These are phyloP conservation scores for Xylariaceae sp. DNA, from an alignment of 2,329 filamentous ascomycete genomes.

Conservation along the genomic window DNA sequence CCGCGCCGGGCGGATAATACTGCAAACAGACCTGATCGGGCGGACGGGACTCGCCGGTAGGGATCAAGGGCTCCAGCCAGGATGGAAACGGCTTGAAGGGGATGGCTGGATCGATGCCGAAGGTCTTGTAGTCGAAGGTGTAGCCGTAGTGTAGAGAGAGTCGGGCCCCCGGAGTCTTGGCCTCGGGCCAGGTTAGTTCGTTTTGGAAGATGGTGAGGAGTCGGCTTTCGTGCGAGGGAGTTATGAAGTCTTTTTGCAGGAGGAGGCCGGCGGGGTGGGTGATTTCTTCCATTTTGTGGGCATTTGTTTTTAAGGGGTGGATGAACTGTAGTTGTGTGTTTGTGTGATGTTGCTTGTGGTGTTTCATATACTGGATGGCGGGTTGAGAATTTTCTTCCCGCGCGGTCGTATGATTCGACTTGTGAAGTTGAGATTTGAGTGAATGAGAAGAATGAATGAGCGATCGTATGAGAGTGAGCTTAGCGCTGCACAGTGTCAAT, in stretches of 20 bases:
- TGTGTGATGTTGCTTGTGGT: no score
- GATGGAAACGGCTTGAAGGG: conserved; percentile 47
- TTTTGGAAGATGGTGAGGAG: conserved; percentile 42
- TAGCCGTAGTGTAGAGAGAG: conserved; percentile 52
- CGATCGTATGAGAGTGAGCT: no score
- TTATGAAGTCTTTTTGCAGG: conserved; percentile 45
- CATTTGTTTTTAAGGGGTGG: no score
- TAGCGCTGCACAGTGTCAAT: no score
- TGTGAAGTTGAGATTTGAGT: no score
- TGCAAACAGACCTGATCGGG: conserved; percentile 55
- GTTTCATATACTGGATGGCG: no score
- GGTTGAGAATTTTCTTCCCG: no score
- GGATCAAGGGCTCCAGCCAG: conserved; percentile 47
- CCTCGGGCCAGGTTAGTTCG: conserved; percentile 43
- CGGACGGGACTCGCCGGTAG: conserved; percentile 28
- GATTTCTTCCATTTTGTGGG: conserved; percentile 19
- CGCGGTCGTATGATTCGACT: no score
- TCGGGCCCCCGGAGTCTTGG: conserved; percentile 34
- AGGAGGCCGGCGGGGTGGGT: conserved; percentile 35
- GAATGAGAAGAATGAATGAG: no score
- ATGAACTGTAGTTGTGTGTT: no score
- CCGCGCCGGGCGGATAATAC: conserved; percentile 54
- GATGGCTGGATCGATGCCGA: conserved; percentile 46
- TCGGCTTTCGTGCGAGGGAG: conserved; percentile 38
- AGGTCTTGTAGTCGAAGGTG: conserved; percentile 55